These are phyloP conservation scores for Heracleum sosnowskyi DNA, from an alignment of 129 eudicot genomes.

Conservation along the genomic window DNA sequence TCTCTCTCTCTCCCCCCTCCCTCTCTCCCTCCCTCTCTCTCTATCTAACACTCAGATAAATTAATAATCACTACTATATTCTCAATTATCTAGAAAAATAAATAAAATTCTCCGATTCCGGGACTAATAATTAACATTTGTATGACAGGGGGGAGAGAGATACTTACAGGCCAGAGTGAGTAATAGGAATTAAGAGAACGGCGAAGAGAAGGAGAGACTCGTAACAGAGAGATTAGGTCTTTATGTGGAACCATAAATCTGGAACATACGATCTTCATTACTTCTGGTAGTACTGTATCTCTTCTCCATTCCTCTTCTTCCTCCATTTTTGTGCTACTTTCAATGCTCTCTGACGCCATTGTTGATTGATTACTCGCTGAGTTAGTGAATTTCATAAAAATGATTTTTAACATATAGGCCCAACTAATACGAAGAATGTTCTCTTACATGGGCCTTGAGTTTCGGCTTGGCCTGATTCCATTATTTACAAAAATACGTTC, in stretches of 20 bases:
- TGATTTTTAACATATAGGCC: neutral
- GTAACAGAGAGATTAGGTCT: constrained; percentile 64
- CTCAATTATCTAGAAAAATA: too few species aligned
- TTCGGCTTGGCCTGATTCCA: too few species aligned
- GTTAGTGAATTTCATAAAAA: neutral
- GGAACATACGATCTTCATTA: constrained; percentile 61
- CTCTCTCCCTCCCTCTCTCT: too few species aligned
- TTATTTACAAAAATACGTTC: too few species aligned
- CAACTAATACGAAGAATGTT: too few species aligned
- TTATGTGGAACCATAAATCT: constrained; percentile 44
- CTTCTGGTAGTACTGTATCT: constrained; percentile 56
- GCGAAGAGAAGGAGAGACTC: constrained; percentile 54
- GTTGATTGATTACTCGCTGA: neutral
- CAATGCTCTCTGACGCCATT: constrained; percentile 1
- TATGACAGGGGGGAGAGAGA: neutral
- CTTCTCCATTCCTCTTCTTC: constrained; percentile 48
- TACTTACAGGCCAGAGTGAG: constrained; percentile 74
- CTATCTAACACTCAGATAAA: too few species aligned
- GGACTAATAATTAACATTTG: too few species aligned
- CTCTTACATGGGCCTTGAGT: too few species aligned
- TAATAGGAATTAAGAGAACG: constrained; percentile 63
- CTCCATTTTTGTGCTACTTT: constrained; percentile 4
- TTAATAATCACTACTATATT: too few species aligned
- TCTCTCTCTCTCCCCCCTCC: too few species aligned
- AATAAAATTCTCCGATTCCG: neutral